These are phyloP conservation scores for Phytophthora palmivora DNA, from an alignment of 352 stramenopile species.

Conservation along the genomic window DNA sequence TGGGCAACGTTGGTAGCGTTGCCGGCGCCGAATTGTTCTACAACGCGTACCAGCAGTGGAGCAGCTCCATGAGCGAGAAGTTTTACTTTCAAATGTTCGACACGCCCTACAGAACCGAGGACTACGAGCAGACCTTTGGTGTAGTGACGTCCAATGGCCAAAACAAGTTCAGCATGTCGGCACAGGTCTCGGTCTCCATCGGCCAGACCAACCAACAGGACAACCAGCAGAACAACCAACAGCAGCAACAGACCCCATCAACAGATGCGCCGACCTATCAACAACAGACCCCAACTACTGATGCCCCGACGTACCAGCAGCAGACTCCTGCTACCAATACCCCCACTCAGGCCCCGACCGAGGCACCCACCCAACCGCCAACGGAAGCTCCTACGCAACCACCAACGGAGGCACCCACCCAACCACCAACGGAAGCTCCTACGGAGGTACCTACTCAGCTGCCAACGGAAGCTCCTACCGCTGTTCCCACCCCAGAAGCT, in stretches of 20 bases:
- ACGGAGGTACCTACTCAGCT: conserved; percentile 2
- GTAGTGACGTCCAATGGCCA: conserved; percentile 36
- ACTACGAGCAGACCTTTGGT: conserved; percentile 57
- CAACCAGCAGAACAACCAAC: conserved; percentile 15
- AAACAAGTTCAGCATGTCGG: conserved; percentile 57
- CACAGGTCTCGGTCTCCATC: conserved; percentile 31
- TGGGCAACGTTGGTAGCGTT: conserved; percentile 39
- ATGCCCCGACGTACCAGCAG: conserved; percentile 3
- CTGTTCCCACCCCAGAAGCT: conserved; percentile 12
- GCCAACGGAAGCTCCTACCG: conserved; percentile 12
- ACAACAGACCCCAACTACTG: conserved; percentile 5
- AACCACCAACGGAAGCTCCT: conserved; percentile 4
- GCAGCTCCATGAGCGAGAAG: conserved; percentile 44
- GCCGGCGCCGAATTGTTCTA: conserved; percentile 48
- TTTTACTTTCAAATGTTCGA: conserved; percentile 84
- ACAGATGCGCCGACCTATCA: conserved; percentile 10
- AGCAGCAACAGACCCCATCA: conserved; percentile 16
- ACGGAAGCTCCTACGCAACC: conserved; percentile 8
- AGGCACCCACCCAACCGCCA: background rate
- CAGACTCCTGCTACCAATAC: conserved; percentile 2
- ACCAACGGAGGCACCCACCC: background rate
- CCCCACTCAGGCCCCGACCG: background rate
- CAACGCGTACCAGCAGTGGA: conserved; percentile 60
- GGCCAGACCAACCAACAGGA: conserved; percentile 13
- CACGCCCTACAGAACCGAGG: conserved; percentile 42